Evolutionary conservation across 2,329 filamentous ascomycete species (phyloP), one percentile per base, ranked within the genome.

Genomic region (Graphium sp.): DNA sequence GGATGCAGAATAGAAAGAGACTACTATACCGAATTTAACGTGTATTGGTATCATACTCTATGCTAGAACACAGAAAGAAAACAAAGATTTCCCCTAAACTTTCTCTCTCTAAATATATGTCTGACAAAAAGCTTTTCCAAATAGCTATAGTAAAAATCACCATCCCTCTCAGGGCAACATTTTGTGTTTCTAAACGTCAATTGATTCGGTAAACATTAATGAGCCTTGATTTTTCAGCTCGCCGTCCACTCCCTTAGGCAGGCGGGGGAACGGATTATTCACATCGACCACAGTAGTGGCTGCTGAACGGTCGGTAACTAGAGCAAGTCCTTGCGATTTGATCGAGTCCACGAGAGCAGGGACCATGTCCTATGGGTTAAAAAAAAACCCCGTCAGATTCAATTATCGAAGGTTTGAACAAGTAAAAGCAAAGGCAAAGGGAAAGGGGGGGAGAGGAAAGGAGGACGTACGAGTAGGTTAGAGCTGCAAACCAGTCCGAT

Each of bases 401-500:
- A 12, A 19, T 9, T 7, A 24, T 8, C 11, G n/a, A 19, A 11
- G 20, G n/a, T n/a, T 16, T 14, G 11, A 19, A 22, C 15, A 7
- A 15, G 19, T 18, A n/a, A 15, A 18, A 30, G 18, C 6, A 7
- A 24, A 15, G 19, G n/a, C 9, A 15, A 18, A 30, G 18, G 6
- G 7, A 24, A n/a, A 18, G 15, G 17, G 14, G 22, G 9, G 18
- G 18, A 8, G 13, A 20, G 24, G n/a, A n/a, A n/a, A 20, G 19
- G 32, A 24, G 28, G 18, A 64, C 76, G 44, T 63, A 91, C 83
- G 58, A 98, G 53, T 37, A 98, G 61, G 39, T 78, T 70, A 18
- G 82, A 87, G 40, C 76, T 84, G 54, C 85, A 94, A 34, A 95
- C 81, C 44, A 98, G 50, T 4, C 89, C 89, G 89, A 98, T 98